These are phyloP conservation scores for Tetrahymena elliotti DNA, from an alignment of 73 alveolate species.

Conservation along the genomic window DNA sequence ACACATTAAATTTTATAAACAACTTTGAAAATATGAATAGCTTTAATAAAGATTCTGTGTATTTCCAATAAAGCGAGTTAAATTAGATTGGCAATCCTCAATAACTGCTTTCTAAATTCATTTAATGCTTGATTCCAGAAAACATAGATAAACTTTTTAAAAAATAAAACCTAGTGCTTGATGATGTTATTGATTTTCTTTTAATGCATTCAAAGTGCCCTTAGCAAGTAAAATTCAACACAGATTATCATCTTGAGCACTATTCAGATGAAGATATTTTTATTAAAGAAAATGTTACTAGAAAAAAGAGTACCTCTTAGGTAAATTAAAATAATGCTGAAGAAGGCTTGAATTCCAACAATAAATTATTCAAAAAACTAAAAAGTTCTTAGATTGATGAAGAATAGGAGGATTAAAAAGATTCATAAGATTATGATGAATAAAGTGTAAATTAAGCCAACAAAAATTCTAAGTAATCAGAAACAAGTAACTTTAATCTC, in stretches of 20 bases:
- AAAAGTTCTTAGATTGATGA: not conserved
- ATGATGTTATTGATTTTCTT: not conserved
- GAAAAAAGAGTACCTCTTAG: not conserved
- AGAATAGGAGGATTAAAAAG: not conserved
- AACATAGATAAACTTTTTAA: not conserved
- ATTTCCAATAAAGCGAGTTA: not conserved
- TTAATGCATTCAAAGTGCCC: not conserved
- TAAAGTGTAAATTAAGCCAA: too few species aligned
- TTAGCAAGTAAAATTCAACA: not conserved
- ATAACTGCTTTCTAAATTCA: not conserved
- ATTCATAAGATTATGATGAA: not conserved
- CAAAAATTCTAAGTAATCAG: not conserved
- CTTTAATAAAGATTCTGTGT: not conserved
- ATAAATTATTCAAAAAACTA: too few species aligned
- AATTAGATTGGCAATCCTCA: not conserved
- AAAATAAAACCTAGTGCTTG: not conserved
- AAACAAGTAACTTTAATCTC: not conserved
- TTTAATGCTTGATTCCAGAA: not conserved
- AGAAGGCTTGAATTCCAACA: too few species aligned
- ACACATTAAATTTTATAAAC: too few species aligned
- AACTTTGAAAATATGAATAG: not conserved
- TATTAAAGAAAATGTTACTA: not conserved
- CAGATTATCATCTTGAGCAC: not conserved
- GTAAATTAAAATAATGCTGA: not conserved
- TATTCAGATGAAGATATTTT: not conserved